Conservation (phyloP, 75 land plant genomes). For the Gnetum montanum region DNA sequence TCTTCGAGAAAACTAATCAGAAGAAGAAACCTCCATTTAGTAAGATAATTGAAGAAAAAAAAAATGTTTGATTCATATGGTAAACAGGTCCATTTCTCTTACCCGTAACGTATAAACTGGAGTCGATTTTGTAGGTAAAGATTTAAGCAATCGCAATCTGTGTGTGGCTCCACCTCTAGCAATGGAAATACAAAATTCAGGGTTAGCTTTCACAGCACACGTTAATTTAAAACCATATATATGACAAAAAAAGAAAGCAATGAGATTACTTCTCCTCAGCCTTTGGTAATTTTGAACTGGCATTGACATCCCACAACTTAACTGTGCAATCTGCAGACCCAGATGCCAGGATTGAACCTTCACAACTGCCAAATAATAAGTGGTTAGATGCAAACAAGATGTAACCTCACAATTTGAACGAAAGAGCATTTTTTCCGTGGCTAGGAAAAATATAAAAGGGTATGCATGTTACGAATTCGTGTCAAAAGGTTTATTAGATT, state of each 20-base stretch:
- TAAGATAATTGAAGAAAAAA: neutral
- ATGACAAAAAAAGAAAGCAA: neutral
- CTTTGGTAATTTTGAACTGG: slow-evolving; percentile 55
- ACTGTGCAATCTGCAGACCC: slow-evolving; percentile 96
- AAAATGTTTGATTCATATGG: neutral
- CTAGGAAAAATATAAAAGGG: too few relatives aligned
- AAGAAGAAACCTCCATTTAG: neutral
- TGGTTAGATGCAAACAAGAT: too few relatives aligned
- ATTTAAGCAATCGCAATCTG: slow-evolving; percentile 70
- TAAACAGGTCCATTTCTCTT: neutral
- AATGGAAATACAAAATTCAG: slow-evolving; percentile 1
- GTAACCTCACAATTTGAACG: too few relatives aligned
- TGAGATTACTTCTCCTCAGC: slow-evolving; percentile 71
- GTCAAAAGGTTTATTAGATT: too few relatives aligned
- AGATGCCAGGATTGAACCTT: slow-evolving; percentile 90
- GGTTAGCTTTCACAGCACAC: too few relatives aligned
- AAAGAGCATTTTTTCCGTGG: too few relatives aligned
- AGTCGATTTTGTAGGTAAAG: slow-evolving; percentile 92
- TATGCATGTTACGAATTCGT: too few relatives aligned
- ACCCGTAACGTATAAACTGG: slow-evolving; percentile 76
- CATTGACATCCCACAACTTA: slow-evolving; percentile 91
- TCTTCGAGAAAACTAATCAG: slow-evolving; percentile 74
- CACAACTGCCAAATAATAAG: slow-evolving; percentile 46
- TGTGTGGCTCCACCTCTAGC: slow-evolving; percentile 39
- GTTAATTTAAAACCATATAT: neutral